These are phyloP conservation scores for Cryphonectria parasitica DNA, from an alignment of 2,329 filamentous ascomycete species.

Conservation along the genomic window DNA sequence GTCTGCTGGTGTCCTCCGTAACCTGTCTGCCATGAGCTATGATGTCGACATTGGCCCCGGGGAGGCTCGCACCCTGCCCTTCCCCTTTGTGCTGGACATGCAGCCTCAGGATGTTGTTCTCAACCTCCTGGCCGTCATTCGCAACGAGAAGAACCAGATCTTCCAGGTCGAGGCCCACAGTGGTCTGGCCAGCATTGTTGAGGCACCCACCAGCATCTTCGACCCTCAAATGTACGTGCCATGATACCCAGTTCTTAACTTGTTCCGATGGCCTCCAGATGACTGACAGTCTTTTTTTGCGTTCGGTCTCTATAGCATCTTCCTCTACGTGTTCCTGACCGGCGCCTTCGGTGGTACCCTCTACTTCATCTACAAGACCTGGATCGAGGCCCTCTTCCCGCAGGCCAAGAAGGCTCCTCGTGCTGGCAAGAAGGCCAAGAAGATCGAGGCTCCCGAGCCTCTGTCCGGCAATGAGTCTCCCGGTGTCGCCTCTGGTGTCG, in stretches of 20 bases:
- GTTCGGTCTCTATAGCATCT: conserved; percentile 66
- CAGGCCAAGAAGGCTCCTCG: conserved; percentile 74
- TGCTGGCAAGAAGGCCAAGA: conserved; percentile 64
- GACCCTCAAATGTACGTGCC: conserved; percentile 88
- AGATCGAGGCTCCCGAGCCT: conserved; percentile 62
- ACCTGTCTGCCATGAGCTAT: conserved; percentile 80
- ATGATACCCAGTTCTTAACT: conserved; percentile 10
- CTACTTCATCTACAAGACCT: conserved; percentile 98
- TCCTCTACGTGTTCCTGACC: conserved; percentile 92
- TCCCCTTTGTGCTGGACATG: conserved; percentile 87
- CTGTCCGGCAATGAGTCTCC: conserved; percentile 73
- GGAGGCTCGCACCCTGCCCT: conserved; percentile 76
- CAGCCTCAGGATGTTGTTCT: conserved; percentile 87
- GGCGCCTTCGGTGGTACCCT: conserved; percentile 76
- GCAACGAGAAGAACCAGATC: conserved; percentile 66
- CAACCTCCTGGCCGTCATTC: conserved; percentile 75
- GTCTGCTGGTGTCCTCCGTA: conserved; percentile 70
- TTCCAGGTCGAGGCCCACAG: conserved; percentile 83
- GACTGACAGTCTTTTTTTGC: background rate
- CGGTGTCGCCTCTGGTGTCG: conserved; percentile 67
- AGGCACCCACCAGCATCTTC: conserved; percentile 87
- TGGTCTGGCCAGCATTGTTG: conserved; percentile 82
- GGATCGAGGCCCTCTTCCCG: conserved; percentile 94
- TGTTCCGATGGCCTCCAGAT: background rate
- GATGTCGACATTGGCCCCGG: conserved; percentile 74